Base-by-base conservation (phyloP, 1,139 yeast species). In the Pichia sp. region DNA sequence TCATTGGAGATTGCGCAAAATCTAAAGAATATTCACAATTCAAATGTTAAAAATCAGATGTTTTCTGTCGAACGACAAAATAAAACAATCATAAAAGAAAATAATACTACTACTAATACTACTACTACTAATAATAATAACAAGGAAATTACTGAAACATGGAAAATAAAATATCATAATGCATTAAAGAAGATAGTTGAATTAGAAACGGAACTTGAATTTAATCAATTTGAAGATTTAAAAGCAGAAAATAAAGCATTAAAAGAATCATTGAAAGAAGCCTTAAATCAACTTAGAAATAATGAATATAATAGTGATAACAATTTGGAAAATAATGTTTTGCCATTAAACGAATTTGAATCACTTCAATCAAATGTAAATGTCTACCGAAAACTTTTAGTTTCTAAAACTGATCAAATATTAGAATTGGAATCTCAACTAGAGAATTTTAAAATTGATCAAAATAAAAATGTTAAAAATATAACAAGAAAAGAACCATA, bases 1-100 rank as follows among this genome's bases (percentile, higher is more conserved):
- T 84, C 95, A 0, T 68, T 89, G 48, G 67, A 95, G 47, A 87
- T 89, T 65, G 96, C 96, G 3, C 74, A 81, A 3, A 70, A 95
- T 43, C 94, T 95, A 9, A 86, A 85, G 65, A 71, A 70, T 31
- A 47, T 48, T 7, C 39, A 40, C 11, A 48, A 48, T 39, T 35
- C 34, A 35, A 18, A 26, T 25, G 37, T 37, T 33, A 65, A 67
- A 38, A 66, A 71, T 29, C 76, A 79, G 53, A 18, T 18, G 18
- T 18, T 18, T 18, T 18, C 18, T 18, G 18, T 18, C 18, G 18
- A 18, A 18, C 18, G 18, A 18, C 18, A 18, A 18, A 18, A 18
- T 18, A 18, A 18, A 18, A 18, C 18, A 18, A 18, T 18, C 18
- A 18, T 18, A 18, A 18, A 18, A 18, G 18, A 18, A 18, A 18